Conservation (phyloP, 2,329 filamentous ascomycete genomes). For the Venturia pyrina region DNA sequence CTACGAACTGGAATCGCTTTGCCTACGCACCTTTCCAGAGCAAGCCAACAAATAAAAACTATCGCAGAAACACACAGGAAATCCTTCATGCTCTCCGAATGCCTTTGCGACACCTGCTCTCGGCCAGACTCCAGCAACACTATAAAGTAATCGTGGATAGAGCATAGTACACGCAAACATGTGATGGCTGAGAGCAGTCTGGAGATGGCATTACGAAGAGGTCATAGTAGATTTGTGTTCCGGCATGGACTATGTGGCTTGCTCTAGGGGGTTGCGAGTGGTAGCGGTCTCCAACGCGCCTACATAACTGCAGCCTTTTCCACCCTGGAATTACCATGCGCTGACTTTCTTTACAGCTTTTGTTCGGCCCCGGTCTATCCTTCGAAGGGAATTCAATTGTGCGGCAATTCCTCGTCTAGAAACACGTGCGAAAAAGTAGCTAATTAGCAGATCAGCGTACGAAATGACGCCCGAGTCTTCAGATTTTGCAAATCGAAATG, state of each 20-base stretch:
- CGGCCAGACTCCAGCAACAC: neutral
- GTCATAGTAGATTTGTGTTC: neutral
- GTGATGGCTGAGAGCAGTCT: neutral
- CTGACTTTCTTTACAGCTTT: slow-evolving; percentile 47
- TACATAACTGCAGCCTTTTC: neutral
- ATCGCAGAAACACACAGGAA: neutral
- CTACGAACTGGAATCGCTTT: neutral
- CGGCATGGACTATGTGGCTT: neutral
- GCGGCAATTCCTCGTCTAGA: too few species aligned
- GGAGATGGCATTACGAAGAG: neutral
- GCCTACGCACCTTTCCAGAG: neutral
- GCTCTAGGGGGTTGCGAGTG: neutral
- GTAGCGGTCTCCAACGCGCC: neutral
- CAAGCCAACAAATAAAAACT: neutral
- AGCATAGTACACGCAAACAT: neutral
- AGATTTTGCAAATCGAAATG: slow-evolving; percentile 43
- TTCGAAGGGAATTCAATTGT: slow-evolving; percentile 27
- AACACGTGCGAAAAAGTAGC: too few species aligned
- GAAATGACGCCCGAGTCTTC: slow-evolving; percentile 56
- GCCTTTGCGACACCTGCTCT: neutral
- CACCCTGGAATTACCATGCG: neutral
- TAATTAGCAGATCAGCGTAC: slow-evolving; percentile 27
- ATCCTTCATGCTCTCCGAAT: neutral
- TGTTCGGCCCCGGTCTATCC: slow-evolving; percentile 41
- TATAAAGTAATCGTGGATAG: neutral